Conservation (phyloP, 257 asterid species). For the Solanum bulbocastanum region DNA sequence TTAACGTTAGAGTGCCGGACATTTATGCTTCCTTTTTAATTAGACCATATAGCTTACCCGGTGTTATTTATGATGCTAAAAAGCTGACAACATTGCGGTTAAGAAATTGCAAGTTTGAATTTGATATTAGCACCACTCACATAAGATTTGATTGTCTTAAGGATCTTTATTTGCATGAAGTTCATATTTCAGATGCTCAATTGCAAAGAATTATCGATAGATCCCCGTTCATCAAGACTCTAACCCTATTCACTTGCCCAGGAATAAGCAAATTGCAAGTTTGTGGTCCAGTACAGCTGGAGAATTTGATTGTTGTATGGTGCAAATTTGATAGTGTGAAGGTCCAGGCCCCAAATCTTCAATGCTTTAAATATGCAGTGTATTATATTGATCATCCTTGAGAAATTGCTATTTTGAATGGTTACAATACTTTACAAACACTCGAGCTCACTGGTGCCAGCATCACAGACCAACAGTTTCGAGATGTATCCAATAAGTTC, state of each 20-base stretch:
- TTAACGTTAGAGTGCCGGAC: background rate
- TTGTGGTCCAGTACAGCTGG: background rate
- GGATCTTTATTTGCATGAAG: background rate
- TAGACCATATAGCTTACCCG: background rate
- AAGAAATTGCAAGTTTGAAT: background rate
- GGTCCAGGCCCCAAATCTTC: background rate
- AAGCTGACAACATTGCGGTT: background rate
- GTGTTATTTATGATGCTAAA: background rate
- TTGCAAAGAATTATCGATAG: background rate
- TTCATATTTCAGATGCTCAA: background rate
- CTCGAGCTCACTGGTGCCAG: too few relatives aligned
- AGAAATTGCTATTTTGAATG: too few relatives aligned
- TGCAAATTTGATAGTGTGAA: background rate
- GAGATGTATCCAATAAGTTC: too few relatives aligned
- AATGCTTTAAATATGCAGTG: background rate
- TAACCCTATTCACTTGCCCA: background rate
- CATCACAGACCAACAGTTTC: too few relatives aligned
- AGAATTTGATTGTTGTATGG: background rate
- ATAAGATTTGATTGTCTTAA: background rate
- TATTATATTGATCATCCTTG: too few relatives aligned
- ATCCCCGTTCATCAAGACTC: background rate
- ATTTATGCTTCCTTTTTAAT: fast-evolving
- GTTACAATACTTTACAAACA: too few relatives aligned
- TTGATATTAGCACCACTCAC: background rate
- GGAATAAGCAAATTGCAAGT: background rate